These are phyloP conservation scores for Neonectria coccinea DNA, from an alignment of 2,329 filamentous ascomycete genomes.

Conservation along the genomic window DNA sequence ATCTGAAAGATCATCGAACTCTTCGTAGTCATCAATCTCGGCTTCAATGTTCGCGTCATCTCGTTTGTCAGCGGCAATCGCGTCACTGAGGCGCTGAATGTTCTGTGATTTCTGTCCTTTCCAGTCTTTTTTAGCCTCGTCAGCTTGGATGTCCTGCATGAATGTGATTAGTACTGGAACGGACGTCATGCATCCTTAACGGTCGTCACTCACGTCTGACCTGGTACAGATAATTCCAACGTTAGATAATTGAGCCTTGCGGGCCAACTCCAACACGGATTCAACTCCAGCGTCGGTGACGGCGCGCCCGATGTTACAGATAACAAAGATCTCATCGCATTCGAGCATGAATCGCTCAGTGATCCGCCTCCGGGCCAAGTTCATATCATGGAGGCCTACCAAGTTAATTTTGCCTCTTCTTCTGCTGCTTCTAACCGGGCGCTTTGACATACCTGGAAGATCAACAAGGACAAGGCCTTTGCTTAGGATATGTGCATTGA, in stretches of 20 bases:
- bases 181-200: neutral
- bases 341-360: conserved; percentile 59
- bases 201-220: conserved; percentile 51
- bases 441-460: conserved; percentile 55
- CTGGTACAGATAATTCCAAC: conserved; percentile 58
- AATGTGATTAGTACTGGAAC: neutral
- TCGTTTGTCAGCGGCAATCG: conserved; percentile 25
- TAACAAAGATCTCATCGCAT: conserved; percentile 61
- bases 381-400: conserved; percentile 60
- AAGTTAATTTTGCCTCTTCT: neutral
- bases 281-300: conserved; percentile 55
- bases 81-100: conserved; percentile 36
- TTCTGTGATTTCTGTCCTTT: conserved; percentile 32
- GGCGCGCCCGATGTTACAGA: conserved; percentile 57
- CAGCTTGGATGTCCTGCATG: conserved; percentile 48
- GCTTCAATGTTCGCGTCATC: conserved; percentile 18
- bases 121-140: conserved; percentile 51
- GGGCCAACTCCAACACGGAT: conserved; percentile 56
- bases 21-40: conserved; percentile 27
- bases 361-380: conserved; percentile 56
- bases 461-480: conserved; percentile 62
- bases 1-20: conserved; percentile 20
- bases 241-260: conserved; percentile 52
- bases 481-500: conserved; percentile 59
- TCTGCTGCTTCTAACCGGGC: neutral